Evolutionary conservation across 106 monocot species (phyloP), one percentile per base, ranked within the genome.

Genomic region (Apostasia shenzhenica): DNA sequence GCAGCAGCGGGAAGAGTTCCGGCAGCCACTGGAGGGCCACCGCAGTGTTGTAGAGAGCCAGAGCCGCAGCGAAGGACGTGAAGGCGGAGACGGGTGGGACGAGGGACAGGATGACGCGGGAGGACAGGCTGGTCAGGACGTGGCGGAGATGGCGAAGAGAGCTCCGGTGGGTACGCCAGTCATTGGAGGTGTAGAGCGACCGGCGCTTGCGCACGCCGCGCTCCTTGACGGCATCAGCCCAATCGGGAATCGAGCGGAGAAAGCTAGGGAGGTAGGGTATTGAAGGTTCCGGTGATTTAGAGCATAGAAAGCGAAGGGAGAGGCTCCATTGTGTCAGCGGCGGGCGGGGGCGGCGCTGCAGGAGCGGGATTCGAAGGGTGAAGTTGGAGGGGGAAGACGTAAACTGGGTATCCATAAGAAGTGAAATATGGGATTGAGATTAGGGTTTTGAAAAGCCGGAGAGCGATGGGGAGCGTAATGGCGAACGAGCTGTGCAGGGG

Each of bases 61-160:
- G 48, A 37, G 55, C 57, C 5, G 79, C 76, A 11, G 89, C 85
- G 50, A 80, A 67, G 69, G 89, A 72, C 13, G 89, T 85, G 78
- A 89, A 72, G 58, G 75, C 48, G 55, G 68, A 76, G 49, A 99
- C 92, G 55, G 89, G 87, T 0, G 92, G 92, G 50, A 83, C 62
- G 49, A 99, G 79, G 68, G 92, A 89, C 75, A 97, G 87, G 77
- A 92, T 97, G 60, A 90, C 97, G 45, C 92, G 86, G 57, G 97
- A 97, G 48, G 87, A 79, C 52, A 92, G 70, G 58, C 79, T 77
- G 63, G 91, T 80, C 57, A 95, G 73, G 50, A 92, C 60, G 75
- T 92, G 92, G 2, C 97, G 89, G 44, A 99, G 68, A 79, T 99
- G 92, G 75, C 97, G 92, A 62, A 73, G 73, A 41, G 92, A 99